Percentiles rank a stretch among this genome's conserved stretches.
These are phyloP conservation scores for Fomitiporia mediterranea DNA, from an alignment of 1,284 basidiomycete genomes.

Conservation along the genomic window DNA sequence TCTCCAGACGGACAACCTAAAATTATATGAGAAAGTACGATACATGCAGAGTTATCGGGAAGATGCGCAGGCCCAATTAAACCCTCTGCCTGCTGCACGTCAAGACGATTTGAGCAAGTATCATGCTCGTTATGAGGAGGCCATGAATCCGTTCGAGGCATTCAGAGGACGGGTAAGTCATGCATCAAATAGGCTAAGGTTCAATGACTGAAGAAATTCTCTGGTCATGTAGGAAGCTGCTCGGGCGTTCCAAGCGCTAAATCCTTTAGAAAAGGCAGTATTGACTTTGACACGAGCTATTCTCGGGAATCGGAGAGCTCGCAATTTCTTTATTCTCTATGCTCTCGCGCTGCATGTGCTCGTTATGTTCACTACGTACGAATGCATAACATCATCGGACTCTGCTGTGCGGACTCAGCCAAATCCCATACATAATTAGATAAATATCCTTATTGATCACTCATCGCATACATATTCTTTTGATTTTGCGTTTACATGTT, in stretches of 20 bases:
- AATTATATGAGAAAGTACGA: constrained; percentile 93
- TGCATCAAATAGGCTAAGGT: constrained; percentile 5
- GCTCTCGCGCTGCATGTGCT: constrained; percentile 73
- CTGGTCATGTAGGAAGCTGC: constrained; percentile 82
- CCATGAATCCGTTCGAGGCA: constrained; percentile 96
- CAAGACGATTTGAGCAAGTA: constrained; percentile 85
- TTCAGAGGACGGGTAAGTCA: constrained; percentile 80
- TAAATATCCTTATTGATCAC: not conserved
- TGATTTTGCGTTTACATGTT: not conserved
- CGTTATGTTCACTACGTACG: constrained; percentile 76
- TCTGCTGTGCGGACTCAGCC: constrained; percentile 28
- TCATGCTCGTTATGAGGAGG: constrained; percentile 87
- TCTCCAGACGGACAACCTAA: constrained; percentile 88
- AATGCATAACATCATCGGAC: constrained; percentile 53
- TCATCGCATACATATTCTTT: not conserved
- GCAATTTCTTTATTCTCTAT: constrained; percentile 81
- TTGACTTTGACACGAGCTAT: constrained; percentile 83
- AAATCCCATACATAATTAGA: constrained; percentile 1
- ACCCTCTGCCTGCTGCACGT: constrained; percentile 53
- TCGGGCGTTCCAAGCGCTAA: constrained; percentile 85
- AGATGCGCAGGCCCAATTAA: constrained; percentile 58
- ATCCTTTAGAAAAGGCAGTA: constrained; percentile 87
- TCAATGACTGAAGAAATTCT: constrained; percentile 3
- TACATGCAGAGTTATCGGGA: constrained; percentile 94
- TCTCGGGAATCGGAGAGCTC: constrained; percentile 81